phyloP scores from a whole-genome alignment of 2,329 filamentous ascomycete genomes.

The Venturia effusa region DNA sequence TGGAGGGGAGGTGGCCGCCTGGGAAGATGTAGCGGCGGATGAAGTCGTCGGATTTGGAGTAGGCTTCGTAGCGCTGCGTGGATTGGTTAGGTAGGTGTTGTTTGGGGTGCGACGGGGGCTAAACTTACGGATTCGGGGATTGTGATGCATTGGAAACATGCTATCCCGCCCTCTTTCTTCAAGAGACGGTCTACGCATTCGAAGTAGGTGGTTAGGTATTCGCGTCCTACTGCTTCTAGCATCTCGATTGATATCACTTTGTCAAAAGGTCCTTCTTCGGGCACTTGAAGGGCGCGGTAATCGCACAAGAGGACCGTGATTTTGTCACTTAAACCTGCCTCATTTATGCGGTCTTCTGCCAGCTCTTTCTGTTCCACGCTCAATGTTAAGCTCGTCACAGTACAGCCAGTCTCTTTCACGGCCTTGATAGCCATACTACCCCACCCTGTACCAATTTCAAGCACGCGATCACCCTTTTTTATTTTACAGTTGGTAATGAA shows the following conservation, averaged over 20 bases:
- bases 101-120: background rate
- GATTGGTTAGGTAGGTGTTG: background rate
- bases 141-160: conserved; percentile 66
- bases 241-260: conserved; percentile 69
- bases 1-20: conserved; percentile 60
- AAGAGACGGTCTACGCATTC: conserved; percentile 50
- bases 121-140: conserved; percentile 49
- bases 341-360: conserved; percentile 53
- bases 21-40: conserved; percentile 71
- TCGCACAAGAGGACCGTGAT: conserved; percentile 59
- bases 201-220: conserved; percentile 60
- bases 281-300: conserved; percentile 51
- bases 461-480: conserved; percentile 53
- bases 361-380: conserved; percentile 58
- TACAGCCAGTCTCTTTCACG: conserved; percentile 54
- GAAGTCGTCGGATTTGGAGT: conserved; percentile 59
- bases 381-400: conserved; percentile 57
- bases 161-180: conserved; percentile 55
- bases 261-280: conserved; percentile 46
- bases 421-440: conserved; percentile 63
- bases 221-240: conserved; percentile 61
- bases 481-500: conserved; percentile 57
- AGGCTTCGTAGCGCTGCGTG: conserved; percentile 47
- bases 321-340: conserved; percentile 47
- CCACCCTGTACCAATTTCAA: conserved; percentile 70